These are phyloP conservation scores for Taphrina populina DNA, from an alignment of 1,139 yeast species.

Conservation along the genomic window DNA sequence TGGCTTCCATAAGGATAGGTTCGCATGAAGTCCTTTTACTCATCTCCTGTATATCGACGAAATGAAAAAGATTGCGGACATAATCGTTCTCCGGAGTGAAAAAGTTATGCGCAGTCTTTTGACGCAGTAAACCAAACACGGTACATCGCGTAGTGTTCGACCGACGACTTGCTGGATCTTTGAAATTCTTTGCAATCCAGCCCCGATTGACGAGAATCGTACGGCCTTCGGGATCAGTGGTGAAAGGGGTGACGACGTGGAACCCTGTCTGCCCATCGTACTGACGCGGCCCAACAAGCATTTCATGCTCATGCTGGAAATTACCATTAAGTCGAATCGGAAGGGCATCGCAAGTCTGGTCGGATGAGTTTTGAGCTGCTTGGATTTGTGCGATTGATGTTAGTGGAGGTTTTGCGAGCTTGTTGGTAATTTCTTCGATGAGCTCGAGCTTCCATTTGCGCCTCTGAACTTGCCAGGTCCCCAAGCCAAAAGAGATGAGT, in stretches of 20 bases:
- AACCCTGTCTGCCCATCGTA: constrained; percentile 77
- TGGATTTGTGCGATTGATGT: constrained; percentile 56
- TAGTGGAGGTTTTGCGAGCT: constrained; percentile 69
- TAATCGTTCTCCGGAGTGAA: constrained; percentile 23
- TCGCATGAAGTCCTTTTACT: constrained; percentile 63
- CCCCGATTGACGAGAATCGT: constrained; percentile 77
- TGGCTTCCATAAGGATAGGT: constrained; percentile 75
- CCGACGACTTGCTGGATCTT: constrained; percentile 60
- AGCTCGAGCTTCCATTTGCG: constrained; percentile 84
- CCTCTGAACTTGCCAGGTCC: constrained; percentile 90
- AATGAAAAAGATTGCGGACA: constrained; percentile 44
- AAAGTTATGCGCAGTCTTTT: not conserved
- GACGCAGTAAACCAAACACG: constrained; percentile 7
- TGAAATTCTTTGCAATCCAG: constrained; percentile 77
- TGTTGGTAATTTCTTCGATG: constrained; percentile 77
- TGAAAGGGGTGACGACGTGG: constrained; percentile 75
- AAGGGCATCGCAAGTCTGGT: constrained; percentile 52
- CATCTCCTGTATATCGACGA: constrained; percentile 81
- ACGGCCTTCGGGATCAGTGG: constrained; percentile 59
- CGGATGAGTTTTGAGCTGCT: constrained; percentile 26
- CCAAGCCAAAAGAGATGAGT: constrained; percentile 74
- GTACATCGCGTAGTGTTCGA: not conserved
- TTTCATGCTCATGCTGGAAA: constrained; percentile 81
- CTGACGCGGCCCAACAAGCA: constrained; percentile 87
- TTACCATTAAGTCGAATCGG: constrained; percentile 72